Percentiles rank a stretch among this genome's conserved stretches.
Evolutionary conservation across 441 rosid species (phyloP).

Genomic region (Arabidopsis lyrata): DNA sequence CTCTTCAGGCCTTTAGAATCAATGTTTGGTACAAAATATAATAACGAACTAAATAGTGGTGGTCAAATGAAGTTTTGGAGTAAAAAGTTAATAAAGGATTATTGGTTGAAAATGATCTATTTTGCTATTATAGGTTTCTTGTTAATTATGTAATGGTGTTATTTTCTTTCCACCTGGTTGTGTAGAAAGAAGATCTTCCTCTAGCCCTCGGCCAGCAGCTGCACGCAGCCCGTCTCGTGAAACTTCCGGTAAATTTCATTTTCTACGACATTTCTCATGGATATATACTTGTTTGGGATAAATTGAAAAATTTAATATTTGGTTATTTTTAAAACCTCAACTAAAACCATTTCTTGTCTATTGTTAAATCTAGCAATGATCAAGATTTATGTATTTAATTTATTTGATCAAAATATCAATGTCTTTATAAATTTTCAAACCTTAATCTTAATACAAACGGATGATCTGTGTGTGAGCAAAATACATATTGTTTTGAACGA

Average conservation of each 20-base stretch:
- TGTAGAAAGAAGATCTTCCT: constrained; percentile 53
- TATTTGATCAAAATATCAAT: background rate
- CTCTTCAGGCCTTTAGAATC: background rate
- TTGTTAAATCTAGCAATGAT: background rate
- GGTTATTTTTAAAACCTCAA: background rate
- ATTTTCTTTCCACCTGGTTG: background rate
- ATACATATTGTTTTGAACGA: background rate
- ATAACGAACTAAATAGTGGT: background rate
- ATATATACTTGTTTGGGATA: background rate
- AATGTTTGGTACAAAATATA: background rate
- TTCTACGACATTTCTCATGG: background rate
- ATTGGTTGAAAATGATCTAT: background rate
- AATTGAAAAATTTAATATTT: too few relatives aligned
- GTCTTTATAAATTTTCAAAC: background rate
- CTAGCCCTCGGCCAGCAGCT: constrained; percentile 51
- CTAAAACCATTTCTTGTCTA: background rate
- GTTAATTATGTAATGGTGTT: background rate
- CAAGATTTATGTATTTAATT: background rate
- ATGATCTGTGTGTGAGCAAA: background rate
- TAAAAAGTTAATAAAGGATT: too few relatives aligned
- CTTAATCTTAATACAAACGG: background rate
- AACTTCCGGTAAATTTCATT: background rate
- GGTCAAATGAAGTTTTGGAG: background rate
- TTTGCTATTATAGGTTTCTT: background rate
- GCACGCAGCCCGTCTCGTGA: constrained; percentile 45